Evolutionary conservation across 2,329 filamentous ascomycete genomes (phyloP), one percentile per base, ranked within the genome.

Genomic region (Neopestalotiopsis sp.): DNA sequence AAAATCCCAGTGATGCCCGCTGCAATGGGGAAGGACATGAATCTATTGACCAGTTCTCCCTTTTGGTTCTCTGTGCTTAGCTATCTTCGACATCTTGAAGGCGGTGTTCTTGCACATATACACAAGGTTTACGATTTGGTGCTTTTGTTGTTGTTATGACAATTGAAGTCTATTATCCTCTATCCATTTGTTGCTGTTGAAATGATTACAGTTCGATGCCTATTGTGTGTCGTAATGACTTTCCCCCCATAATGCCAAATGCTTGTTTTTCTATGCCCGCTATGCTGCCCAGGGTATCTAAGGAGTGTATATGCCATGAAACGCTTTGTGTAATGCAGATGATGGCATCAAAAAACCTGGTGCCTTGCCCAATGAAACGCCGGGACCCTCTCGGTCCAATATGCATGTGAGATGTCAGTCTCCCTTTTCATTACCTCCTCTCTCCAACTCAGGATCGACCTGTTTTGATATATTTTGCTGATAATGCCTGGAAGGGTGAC

Each of bases 301-400:
- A 76, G 71, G 74, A 76, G 70, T 72, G 74, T 75, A 72, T 61
- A 72, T 75, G 71, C 71, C 73, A 62, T 65, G 67, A 65, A 67
- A 70, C 69, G 57, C 64, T 68, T 71, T 63, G 32, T 71, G 38
- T 72, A 73, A 69, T 68, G 68, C 68, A 66, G 70, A 72, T 70
- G 66, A 70, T 69, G 70, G 71, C 70, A 67, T 67, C 70, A 59
- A 70, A 38, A 28, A 58, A 58, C 66, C 67, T 28, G 40, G 49
- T 56, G 20, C 53, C 63, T 49, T 14, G 10, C n/a, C 62, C 3
- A 28, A 10, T 40, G 34, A 24, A 45, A 66, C 64, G 45, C 64
- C 64, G 53, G 53, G 45, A 40, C 28, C 20, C 17, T 28, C 4
- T 34, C 20, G 49, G 32, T 58, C 45, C 32, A 58, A 5, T 61